Conservation (phyloP, 306 rosid species). For the Fragaria nilgerrensis region DNA sequence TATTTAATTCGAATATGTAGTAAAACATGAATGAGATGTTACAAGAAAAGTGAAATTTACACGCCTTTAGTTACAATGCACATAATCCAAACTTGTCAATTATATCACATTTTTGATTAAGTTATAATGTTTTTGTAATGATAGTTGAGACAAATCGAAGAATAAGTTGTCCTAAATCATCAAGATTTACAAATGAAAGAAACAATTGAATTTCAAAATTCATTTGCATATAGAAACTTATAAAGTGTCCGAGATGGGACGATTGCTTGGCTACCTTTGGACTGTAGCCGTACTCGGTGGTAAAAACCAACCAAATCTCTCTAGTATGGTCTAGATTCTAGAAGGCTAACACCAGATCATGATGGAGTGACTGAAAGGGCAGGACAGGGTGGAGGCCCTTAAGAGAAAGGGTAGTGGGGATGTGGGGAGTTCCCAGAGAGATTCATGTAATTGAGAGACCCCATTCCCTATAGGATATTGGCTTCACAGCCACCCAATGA, state of each 20-base stretch:
- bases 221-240: neutral
- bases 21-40: too few species aligned
- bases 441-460: constrained; percentile 39
- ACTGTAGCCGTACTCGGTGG: constrained; percentile 3
- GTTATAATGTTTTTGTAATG: too few species aligned
- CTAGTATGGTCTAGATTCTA: neutral
- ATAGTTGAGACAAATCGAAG: neutral
- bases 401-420: neutral
- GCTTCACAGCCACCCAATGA: constrained; percentile 12
- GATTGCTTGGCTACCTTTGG: neutral
- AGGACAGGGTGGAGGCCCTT: neutral
- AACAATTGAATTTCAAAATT: neutral
- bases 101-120: too few species aligned
- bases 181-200: neutral
- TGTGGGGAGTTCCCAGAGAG: constrained; percentile 7
- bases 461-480: constrained; percentile 15
- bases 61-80: too few species aligned
- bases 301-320: neutral
- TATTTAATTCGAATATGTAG: too few species aligned
- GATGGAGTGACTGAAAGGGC: neutral
- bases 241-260: neutral
- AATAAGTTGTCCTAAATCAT: neutral
- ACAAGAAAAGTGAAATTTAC: too few species aligned
- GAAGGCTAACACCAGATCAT: neutral
- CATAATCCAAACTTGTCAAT: too few species aligned